Percentiles rank a stretch among this genome's conserved stretches.
These are phyloP conservation scores for Phyllosticta paracitricarpa DNA, from an alignment of 2,329 filamentous ascomycete genomes.

Conservation along the genomic window DNA sequence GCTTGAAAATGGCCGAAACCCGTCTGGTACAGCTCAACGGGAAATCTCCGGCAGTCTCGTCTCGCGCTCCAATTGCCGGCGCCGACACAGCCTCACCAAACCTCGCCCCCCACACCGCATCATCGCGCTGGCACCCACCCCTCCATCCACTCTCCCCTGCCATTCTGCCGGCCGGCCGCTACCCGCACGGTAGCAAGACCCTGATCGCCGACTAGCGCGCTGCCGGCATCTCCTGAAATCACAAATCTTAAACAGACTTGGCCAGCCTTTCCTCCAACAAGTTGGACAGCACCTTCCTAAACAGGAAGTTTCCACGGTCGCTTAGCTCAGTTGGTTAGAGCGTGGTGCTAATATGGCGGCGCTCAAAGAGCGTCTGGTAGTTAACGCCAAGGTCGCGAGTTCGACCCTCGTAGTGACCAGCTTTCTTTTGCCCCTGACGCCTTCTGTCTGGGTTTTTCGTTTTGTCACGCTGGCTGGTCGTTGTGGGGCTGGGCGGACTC, in stretches of 20 bases:
- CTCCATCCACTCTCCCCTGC: too few species aligned
- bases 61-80: neutral
- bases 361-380: neutral
- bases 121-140: neutral
- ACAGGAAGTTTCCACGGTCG: neutral
- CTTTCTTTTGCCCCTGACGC: neutral
- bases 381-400: slow-evolving; percentile 13
- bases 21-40: too few species aligned
- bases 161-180: neutral
- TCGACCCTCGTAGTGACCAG: slow-evolving; percentile 14
- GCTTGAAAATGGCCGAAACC: too few species aligned
- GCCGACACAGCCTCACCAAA: neutral
- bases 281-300: too few species aligned
- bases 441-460: neutral
- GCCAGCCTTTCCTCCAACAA: neutral
- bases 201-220: neutral
- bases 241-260: neutral
- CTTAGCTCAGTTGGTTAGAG: slow-evolving; percentile 15
- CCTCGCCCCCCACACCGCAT: neutral
- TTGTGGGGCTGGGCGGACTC: too few species aligned
- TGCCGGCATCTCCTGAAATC: neutral
- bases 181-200: neutral
- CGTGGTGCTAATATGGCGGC: slow-evolving; percentile 12
- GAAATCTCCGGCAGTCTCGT: too few species aligned
- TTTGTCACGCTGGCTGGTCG: neutral